Conservation (phyloP, 2,329 filamentous ascomycete species). For the Exophiala viscosa region DNA sequence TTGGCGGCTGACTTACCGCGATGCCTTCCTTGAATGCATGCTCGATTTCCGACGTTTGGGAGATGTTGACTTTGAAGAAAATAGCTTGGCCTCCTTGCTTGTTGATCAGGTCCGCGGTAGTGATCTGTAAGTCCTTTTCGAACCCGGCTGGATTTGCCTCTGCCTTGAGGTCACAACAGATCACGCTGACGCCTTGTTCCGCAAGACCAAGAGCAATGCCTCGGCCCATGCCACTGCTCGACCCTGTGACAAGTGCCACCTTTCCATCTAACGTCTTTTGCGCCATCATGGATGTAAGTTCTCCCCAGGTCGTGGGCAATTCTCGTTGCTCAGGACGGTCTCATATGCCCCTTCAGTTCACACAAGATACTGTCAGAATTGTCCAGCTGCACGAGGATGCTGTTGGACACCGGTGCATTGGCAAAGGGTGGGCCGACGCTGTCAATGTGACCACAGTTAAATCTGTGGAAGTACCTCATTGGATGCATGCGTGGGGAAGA, state of each 20-base stretch:
- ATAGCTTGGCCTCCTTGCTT: constrained; percentile 36
- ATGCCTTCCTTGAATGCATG: neutral
- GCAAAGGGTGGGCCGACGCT: too few relatives aligned
- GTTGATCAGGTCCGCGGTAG: constrained; percentile 41
- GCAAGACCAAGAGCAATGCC: constrained; percentile 78
- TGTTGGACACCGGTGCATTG: too few relatives aligned
- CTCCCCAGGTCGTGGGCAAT: too few relatives aligned
- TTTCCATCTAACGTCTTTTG: constrained; percentile 49
- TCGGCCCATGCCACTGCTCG: constrained; percentile 77
- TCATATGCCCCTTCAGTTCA: too few relatives aligned
- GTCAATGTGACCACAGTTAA: too few relatives aligned
- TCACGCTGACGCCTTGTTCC: constrained; percentile 58
- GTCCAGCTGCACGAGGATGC: too few relatives aligned
- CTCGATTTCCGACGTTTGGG: neutral
- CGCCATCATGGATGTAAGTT: too few relatives aligned
- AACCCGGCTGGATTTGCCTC: constrained; percentile 5
- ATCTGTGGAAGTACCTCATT: too few relatives aligned
- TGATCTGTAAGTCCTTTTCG: constrained; percentile 4
- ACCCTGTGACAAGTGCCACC: constrained; percentile 79
- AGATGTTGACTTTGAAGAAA: constrained; percentile 46
- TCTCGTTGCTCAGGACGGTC: too few relatives aligned
- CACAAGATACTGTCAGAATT: too few relatives aligned
- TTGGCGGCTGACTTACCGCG: too few relatives aligned
- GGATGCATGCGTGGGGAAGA: too few relatives aligned
- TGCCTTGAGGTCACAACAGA: constrained; percentile 19